Base-by-base conservation (phyloP, 371 early-diverging fungal species). In the Entomophthora muscae region DNA sequence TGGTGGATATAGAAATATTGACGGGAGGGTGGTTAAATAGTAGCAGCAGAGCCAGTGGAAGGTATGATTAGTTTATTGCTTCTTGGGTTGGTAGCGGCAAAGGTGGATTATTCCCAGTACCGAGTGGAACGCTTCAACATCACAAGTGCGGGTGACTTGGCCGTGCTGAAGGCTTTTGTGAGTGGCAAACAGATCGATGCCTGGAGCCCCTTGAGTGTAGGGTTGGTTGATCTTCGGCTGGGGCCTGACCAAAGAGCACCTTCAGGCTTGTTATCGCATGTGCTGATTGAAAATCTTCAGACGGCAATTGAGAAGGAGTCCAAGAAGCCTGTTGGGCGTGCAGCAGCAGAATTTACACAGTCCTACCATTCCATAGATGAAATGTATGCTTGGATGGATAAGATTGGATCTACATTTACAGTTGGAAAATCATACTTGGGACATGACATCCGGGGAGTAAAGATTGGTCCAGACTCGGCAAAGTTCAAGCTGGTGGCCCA, bases 381-480 rank as follows among this genome's bases (percentile, higher is more conserved):
- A 52, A 58, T 52, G 10, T 53, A 29, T 5, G 1, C 28, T 1
- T 52, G 33, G 33, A 23, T 52, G 29, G 57, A 52, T 33, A 23
- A 26, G 29, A 28, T 56, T 1, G n/a, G n/a, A n/a, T 56, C 62
- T 0, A 67, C 69, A 1, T 66, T 72, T 27, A 66, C 68, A 1
- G 65, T 74, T 27, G 78, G 78, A 17, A 62, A 67, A 28, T 72
- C 76, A 0, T 65, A 71, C 59, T 72, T 75, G 57, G 75, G 75
- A 2, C 66, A 73, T 0, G 69, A 71, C 53, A 69, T 78, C 53
- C 69, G 66, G 60, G 78, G 73, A 7, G 62, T 77, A 56, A 68
- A 65, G 65, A 51, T 54, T 28, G 68, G 26, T 63, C 58, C 54
- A 56, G 66, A 64, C 10, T 55, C 57, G 61, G 61, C 12, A 26